phyloP scores from a whole-genome alignment of 257 asterid genomes.

The Fraxinus cuspidata region DNA sequence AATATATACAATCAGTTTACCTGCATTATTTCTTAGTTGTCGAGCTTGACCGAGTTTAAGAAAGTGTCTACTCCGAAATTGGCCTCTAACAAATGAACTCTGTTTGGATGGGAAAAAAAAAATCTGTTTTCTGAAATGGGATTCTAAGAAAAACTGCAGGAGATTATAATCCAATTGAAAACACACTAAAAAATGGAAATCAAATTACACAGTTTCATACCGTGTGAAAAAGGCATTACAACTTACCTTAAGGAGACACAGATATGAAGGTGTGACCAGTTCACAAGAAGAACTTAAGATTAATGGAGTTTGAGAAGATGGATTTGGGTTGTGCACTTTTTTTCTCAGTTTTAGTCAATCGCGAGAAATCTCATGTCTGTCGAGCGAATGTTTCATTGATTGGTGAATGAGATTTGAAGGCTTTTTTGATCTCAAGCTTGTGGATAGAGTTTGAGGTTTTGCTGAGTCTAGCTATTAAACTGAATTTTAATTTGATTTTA shows the following conservation, averaged over 20 bases:
- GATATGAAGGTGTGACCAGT: conserved; percentile 13
- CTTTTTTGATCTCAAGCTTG: neutral
- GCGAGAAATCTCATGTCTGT: neutral
- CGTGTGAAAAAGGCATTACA: neutral
- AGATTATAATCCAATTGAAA: neutral
- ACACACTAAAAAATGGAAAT: neutral
- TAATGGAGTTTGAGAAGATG: neutral
- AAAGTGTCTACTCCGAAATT: conserved; percentile 41
- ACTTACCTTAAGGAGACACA: conserved; percentile 33
- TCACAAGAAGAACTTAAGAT: conserved; percentile 20
- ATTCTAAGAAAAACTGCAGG: conserved; percentile 28
- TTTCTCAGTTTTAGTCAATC: conserved; percentile 21
- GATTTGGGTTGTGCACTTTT: conserved; percentile 21
- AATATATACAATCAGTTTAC: conserved; percentile 23
- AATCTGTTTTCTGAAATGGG: conserved; percentile 34
- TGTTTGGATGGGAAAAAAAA: conserved; percentile 39
- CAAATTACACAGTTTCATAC: neutral
- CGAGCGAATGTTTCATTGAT: conserved; percentile 5
- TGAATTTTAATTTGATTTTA: too few species aligned
- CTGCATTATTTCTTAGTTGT: conserved; percentile 39
- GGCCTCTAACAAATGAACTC: conserved; percentile 53
- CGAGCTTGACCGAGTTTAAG: conserved; percentile 30
- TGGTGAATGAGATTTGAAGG: neutral
- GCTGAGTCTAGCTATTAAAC: too few species aligned
- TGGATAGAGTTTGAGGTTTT: conserved; percentile 25